phyloP scores from a whole-genome alignment of 1,139 yeast genomes.

The Geotrichum europaeum region DNA sequence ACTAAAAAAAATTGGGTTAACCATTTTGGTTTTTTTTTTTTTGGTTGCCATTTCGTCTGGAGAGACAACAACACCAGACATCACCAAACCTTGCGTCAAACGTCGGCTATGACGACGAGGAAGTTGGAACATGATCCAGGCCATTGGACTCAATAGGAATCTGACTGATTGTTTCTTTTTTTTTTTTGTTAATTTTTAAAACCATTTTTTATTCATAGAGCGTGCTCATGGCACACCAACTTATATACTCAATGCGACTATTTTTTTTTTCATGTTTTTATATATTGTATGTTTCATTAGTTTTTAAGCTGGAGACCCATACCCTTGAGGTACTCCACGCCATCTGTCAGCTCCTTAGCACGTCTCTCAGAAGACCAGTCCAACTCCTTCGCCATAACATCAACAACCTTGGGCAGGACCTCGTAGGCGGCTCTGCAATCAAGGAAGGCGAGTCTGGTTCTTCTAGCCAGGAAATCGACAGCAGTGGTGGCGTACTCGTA shows the following conservation, averaged over 20 bases:
- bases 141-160: too few species aligned
- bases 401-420: conserved; percentile 81
- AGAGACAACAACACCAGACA: not conserved
- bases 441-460: conserved; percentile 88
- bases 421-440: conserved; percentile 79
- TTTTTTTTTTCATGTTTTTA: not conserved
- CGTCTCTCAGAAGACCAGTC: conserved; percentile 65
- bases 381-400: conserved; percentile 74
- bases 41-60: not conserved
- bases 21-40: not conserved
- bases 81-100: not conserved
- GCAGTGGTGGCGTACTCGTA: conserved; percentile 88
- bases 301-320: conserved; percentile 35
- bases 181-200: not conserved
- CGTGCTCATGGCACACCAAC: not conserved
- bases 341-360: conserved; percentile 42
- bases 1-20: not conserved
- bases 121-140: too few species aligned
- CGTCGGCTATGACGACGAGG: too few species aligned
- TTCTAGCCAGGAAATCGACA: conserved; percentile 83
- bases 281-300: not conserved
- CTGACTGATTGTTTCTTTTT: not conserved
- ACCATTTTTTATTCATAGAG: not conserved
- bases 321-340: conserved; percentile 36
- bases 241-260: not conserved